phyloP scores from a whole-genome alignment of 2,329 filamentous ascomycete species.

The Botrytis paeoniae region DNA sequence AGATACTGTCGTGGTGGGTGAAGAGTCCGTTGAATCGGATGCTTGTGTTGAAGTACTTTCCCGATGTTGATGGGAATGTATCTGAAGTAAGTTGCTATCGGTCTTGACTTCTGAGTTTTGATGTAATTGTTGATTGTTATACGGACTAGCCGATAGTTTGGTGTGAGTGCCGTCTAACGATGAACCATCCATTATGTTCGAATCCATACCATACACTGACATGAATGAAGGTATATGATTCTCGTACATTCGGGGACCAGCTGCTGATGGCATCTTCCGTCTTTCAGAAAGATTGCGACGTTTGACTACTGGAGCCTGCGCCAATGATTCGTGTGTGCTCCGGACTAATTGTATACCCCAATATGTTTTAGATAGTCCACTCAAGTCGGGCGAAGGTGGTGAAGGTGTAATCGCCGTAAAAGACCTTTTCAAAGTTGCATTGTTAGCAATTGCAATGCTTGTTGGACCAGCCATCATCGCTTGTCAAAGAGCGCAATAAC shows the following conservation, averaged over 20 bases:
- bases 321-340: constrained; percentile 13
- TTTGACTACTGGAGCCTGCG: constrained; percentile 25
- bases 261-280: constrained; percentile 58
- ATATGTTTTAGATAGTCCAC: constrained; percentile 9
- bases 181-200: constrained; percentile 33
- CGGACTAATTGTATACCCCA: constrained; percentile 11
- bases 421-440: constrained; percentile 34
- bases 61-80: constrained; percentile 60
- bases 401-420: constrained; percentile 29
- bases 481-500: background rate
- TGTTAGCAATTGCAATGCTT: constrained; percentile 33
- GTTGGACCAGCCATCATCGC: constrained; percentile 29
- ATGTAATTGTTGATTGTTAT: constrained; percentile 21
- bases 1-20: constrained; percentile 89
- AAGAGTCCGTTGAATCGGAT: constrained; percentile 87
- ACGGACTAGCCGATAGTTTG: constrained; percentile 28
- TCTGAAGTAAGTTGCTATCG: constrained; percentile 27
- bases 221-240: constrained; percentile 73
- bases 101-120: constrained; percentile 20
- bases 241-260: constrained; percentile 60
- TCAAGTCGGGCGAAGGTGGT: constrained; percentile 27
- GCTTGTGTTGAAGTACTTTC: constrained; percentile 75
- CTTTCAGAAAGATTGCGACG: constrained; percentile 18
- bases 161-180: constrained; percentile 24
- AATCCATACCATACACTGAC: constrained; percentile 68